Percentiles rank a stretch among this genome's conserved stretches.
These are phyloP conservation scores for Syzygium jambos DNA, from an alignment of 345 rosid genomes.

Conservation along the genomic window DNA sequence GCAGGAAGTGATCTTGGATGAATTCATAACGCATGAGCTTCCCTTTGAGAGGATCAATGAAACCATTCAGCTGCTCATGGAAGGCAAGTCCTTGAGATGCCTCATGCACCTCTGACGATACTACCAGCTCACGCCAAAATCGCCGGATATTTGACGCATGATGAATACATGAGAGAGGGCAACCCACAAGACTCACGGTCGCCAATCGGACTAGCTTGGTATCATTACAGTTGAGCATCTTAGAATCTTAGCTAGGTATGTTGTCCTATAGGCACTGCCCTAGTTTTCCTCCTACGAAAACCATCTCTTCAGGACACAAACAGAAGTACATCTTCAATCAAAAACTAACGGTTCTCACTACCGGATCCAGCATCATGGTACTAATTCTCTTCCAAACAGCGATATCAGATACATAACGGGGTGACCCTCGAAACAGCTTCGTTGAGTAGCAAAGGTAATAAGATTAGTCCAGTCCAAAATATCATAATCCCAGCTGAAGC, in stretches of 20 bases:
- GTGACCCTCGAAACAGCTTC: not conserved
- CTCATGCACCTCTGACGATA: conserved; percentile 12
- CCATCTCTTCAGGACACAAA: not conserved
- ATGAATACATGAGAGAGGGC: not conserved
- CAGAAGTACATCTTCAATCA: not conserved
- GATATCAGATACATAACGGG: not conserved
- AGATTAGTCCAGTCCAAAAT: not conserved
- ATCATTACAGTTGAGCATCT: not conserved
- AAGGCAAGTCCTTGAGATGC: conserved; percentile 40
- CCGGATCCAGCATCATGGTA: not conserved
- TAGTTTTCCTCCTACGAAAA: not conserved
- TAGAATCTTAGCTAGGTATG: not conserved
- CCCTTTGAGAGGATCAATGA: conserved; percentile 33
- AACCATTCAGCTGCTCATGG: conserved; percentile 12
- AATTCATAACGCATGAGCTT: conserved; percentile 25
- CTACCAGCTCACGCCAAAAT: not conserved
- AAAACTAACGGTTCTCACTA: not conserved
- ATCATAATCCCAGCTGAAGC: not conserved
- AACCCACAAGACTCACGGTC: not conserved
- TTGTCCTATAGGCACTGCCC: not conserved
- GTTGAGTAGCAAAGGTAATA: not conserved
- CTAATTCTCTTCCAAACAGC: not conserved
- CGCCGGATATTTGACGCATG: not conserved
- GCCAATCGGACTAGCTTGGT: not conserved
- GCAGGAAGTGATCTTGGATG: conserved; percentile 18